Percentiles rank a stretch among this genome's conserved stretches.
Evolutionary conservation across 228 moss, liverwort and hornwort genomes (phyloP).

Genomic region (Sphagnum fallax): DNA sequence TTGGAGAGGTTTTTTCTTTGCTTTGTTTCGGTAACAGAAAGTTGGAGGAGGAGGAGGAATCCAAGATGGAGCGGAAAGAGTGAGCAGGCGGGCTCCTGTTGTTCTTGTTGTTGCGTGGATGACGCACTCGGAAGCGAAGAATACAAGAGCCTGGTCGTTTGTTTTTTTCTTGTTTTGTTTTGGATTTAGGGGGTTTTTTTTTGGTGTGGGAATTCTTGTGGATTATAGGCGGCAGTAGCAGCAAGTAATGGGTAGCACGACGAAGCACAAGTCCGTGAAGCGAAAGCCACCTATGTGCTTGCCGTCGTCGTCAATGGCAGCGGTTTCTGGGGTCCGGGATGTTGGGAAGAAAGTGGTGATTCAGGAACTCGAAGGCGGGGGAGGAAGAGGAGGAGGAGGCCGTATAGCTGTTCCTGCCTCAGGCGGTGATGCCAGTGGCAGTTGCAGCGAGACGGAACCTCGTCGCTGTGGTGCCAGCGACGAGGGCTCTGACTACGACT

Average conservation of each 20-base stretch:
- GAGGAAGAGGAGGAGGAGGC: conserved; percentile 4
- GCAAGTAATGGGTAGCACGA: conserved; percentile 21
- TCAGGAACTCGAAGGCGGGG: too few species aligned
- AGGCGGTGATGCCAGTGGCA: conserved; percentile 20
- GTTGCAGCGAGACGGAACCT: conserved; percentile 21
- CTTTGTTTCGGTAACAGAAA: background rate
- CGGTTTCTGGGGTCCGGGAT: conserved; percentile 6
- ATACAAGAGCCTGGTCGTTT: too few species aligned
- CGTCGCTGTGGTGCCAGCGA: conserved; percentile 17
- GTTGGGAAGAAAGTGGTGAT: background rate
- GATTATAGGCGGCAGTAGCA: too few species aligned
- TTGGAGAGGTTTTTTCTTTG: background rate
- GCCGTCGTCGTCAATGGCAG: conserved; percentile 2
- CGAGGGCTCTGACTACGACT: conserved; percentile 42
- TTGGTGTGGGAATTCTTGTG: background rate
- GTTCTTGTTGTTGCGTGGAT: background rate
- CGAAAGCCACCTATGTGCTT: conserved; percentile 10
- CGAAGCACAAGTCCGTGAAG: conserved; percentile 20
- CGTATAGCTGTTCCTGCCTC: conserved; percentile 4
- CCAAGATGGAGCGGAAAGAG: background rate
- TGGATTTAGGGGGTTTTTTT: background rate
- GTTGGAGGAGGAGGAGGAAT: background rate
- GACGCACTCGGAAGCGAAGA: too few species aligned
- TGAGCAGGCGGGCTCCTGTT: background rate
- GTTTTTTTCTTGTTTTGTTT: background rate